Conservation (phyloP, 2,329 filamentous ascomycete genomes). For the Nannizzia gypsea region DNA sequence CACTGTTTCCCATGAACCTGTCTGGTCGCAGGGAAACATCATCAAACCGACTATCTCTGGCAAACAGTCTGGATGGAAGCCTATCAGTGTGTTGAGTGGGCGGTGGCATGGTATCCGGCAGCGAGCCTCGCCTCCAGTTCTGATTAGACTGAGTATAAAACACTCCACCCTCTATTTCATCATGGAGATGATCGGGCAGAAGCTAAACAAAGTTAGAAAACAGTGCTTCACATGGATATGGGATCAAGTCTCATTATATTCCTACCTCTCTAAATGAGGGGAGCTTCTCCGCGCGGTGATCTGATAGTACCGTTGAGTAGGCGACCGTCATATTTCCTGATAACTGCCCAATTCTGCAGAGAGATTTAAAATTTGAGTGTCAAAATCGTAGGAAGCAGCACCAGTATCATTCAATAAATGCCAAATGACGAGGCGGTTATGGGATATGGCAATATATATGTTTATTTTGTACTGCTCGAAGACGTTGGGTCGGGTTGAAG, state of each 20-base stretch:
- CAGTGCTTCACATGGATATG: not conserved
- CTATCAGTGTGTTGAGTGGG: not conserved
- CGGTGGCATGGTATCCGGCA: not conserved
- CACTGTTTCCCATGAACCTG: constrained; percentile 1
- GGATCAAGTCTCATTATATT: not conserved
- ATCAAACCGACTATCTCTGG: constrained; percentile 4
- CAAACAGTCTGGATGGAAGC: not conserved
- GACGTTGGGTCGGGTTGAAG: not conserved
- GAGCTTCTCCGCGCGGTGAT: constrained; percentile 7
- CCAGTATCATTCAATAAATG: not conserved
- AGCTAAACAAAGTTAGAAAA: constrained; percentile 9
- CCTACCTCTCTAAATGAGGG: constrained; percentile 13
- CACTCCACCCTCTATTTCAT: constrained; percentile 11
- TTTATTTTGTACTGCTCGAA: not conserved
- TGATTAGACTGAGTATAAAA: constrained; percentile 8
- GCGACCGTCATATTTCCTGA: constrained; percentile 10
- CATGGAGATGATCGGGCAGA: constrained; percentile 13
- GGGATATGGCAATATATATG: not conserved
- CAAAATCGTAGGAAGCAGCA: not conserved
- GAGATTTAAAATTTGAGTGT: not conserved
- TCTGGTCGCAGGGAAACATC: constrained; percentile 4
- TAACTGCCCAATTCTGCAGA: not conserved
- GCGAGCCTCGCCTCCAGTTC: constrained; percentile 1
- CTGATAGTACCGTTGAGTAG: constrained; percentile 8
- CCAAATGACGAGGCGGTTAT: not conserved